Percentiles rank a stretch among this genome's conserved stretches.
phyloP scores from a whole-genome alignment of 1,139 yeast genomes.

The Pichia sp. region DNA sequence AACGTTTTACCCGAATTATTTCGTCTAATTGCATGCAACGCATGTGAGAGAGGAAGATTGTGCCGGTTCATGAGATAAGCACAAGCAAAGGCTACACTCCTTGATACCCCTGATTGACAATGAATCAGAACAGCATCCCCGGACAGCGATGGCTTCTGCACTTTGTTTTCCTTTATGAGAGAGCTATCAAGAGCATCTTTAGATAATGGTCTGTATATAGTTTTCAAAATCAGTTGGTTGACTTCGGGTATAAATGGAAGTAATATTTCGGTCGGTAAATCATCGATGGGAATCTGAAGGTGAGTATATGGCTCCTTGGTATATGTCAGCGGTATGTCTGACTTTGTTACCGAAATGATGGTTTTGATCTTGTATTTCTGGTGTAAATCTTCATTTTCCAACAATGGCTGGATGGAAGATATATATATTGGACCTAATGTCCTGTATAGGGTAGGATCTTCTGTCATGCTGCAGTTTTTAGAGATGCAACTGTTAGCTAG shows the following conservation, averaged over 20 bases:
- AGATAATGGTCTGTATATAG: conserved; percentile 43
- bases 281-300: conserved; percentile 67
- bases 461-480: too few species aligned
- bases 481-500: too few species aligned
- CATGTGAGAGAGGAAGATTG: conserved; percentile 53
- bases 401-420: conserved; percentile 55
- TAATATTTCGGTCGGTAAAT: conserved; percentile 58
- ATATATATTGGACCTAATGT: conserved; percentile 63
- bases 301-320: conserved; percentile 43
- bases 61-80: conserved; percentile 80
- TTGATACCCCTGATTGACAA: conserved; percentile 84
- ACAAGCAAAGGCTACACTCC: conserved; percentile 68
- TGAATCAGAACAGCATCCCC: conserved; percentile 50
- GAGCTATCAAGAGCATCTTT: neutral
- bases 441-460: conserved; percentile 33
- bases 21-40: conserved; percentile 67
- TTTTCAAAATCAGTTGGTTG: conserved; percentile 62
- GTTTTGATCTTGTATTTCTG: conserved; percentile 54
- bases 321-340: conserved; percentile 52
- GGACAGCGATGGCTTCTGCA: conserved; percentile 36
- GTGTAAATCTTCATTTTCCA: conserved; percentile 40
- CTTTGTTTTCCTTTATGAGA: neutral
- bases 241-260: conserved; percentile 56
- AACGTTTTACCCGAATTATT: conserved; percentile 45
- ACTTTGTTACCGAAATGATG: conserved; percentile 64